These are phyloP conservation scores for Desmodesmus armatus DNA, from an alignment of 139 green algal genomes.

Conservation along the genomic window DNA sequence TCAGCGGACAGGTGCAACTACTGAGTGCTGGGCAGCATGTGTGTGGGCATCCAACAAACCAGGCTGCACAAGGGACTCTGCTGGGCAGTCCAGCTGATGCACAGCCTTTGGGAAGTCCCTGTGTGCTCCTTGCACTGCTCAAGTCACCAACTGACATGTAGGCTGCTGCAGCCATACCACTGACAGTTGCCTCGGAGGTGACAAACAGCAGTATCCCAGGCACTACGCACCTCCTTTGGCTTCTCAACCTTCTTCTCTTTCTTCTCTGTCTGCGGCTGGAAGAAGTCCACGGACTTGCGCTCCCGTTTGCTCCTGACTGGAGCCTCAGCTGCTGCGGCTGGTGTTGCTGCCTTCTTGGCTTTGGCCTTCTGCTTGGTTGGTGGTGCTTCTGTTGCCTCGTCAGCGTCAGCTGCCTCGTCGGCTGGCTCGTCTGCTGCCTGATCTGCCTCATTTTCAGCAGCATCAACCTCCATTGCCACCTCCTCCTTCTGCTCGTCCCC, in stretches of 20 bases:
- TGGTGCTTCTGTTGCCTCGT: not conserved
- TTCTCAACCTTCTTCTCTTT: not conserved
- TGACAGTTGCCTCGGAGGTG: no score
- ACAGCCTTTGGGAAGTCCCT: no score
- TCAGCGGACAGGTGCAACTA: not conserved
- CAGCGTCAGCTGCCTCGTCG: not conserved
- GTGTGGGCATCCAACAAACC: not conserved
- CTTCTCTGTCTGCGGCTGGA: not conserved
- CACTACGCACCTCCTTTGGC: slow-evolving; percentile 23
- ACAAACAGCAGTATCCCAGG: not conserved
- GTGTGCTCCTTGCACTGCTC: no score
- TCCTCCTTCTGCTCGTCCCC: not conserved
- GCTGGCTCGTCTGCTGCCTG: not conserved
- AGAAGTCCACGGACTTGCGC: slow-evolving; percentile 32
- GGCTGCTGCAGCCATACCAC: not conserved
- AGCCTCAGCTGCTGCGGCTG: slow-evolving; percentile 13
- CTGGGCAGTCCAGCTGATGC: not conserved
- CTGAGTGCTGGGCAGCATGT: not conserved
- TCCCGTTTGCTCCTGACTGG: slow-evolving; percentile 32
- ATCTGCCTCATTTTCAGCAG: not conserved
- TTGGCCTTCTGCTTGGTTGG: slow-evolving; percentile 4
- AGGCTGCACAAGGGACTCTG: not conserved
- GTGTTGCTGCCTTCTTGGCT: not conserved
- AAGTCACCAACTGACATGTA: no score
- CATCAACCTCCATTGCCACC: slow-evolving; percentile 20